phyloP scores from a whole-genome alignment of 2,329 filamentous ascomycete species.

The Rutstroemia sydowiana region DNA sequence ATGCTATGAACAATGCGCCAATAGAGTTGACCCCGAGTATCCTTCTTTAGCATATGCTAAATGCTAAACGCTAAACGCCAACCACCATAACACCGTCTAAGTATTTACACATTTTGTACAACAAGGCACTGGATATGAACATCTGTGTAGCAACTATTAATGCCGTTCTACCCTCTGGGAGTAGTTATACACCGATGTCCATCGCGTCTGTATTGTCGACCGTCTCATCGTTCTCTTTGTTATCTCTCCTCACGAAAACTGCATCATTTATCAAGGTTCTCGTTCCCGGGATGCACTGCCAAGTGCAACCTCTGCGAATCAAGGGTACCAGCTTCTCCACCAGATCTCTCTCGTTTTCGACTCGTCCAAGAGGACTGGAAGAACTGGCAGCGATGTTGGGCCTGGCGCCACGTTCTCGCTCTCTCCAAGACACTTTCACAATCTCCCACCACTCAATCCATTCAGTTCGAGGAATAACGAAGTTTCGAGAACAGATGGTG shows the following conservation, averaged over 20 bases:
- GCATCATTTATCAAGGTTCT: not conserved
- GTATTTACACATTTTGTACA: not conserved
- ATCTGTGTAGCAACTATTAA: too few relatives aligned
- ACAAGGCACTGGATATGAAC: not conserved
- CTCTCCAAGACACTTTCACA: slow-evolving; percentile 15
- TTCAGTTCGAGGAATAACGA: slow-evolving; percentile 45
- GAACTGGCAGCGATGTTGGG: slow-evolving; percentile 13
- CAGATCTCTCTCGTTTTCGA: slow-evolving; percentile 27
- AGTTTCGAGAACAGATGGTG: slow-evolving; percentile 41
- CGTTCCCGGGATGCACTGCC: slow-evolving; percentile 27
- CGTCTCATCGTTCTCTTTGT: not conserved
- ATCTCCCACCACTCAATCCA: slow-evolving; percentile 59
- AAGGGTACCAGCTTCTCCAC: slow-evolving; percentile 29
- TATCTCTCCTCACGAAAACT: not conserved
- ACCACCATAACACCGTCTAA: too few relatives aligned
- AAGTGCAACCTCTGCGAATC: slow-evolving; percentile 31
- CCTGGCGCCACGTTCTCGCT: not conserved
- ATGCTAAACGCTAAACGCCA: too few relatives aligned
- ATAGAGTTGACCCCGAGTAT: too few relatives aligned
- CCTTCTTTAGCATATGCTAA: too few relatives aligned
- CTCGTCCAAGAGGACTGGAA: slow-evolving; percentile 17
- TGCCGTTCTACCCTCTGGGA: too few relatives aligned
- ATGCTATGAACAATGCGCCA: too few relatives aligned
- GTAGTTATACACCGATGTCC: not conserved
- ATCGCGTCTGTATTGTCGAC: not conserved